Evolutionary conservation across 75 land plant genomes (phyloP).

Genomic region (Selaginella moellendorffii): DNA sequence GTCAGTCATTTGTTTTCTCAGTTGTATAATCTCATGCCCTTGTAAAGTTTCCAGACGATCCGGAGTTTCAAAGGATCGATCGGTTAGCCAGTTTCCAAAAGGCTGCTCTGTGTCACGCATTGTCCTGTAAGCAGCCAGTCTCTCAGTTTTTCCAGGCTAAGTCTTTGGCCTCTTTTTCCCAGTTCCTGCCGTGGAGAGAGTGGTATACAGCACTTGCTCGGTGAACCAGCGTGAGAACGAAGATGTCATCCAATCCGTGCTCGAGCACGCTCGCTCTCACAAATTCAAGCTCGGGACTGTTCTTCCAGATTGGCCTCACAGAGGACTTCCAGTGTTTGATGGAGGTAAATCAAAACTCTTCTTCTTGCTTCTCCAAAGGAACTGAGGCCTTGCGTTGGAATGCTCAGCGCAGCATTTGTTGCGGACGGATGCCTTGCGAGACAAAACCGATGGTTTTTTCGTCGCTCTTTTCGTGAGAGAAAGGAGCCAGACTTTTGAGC

Average conservation of each 20-base stretch:
- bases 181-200: conserved; percentile 78
- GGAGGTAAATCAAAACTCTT: too few relatives aligned
- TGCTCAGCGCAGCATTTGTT: conserved; percentile 53
- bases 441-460: conserved; percentile 77
- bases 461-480: conserved; percentile 65
- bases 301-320: conserved; percentile 63
- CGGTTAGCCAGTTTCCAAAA: conserved; percentile 70
- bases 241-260: conserved; percentile 62
- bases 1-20: not conserved
- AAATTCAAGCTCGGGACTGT: conserved; percentile 50
- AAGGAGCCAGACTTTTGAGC: too few relatives aligned
- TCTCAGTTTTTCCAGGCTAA: not conserved
- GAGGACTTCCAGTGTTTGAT: conserved; percentile 82
- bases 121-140: conserved; percentile 57
- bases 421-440: conserved; percentile 53
- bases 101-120: conserved; percentile 66
- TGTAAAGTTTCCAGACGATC: too few relatives aligned
- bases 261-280: conserved; percentile 40
- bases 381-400: not conserved
- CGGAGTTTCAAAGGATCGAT: conserved; percentile 29
- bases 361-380: too few relatives aligned
- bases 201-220: conserved; percentile 95
- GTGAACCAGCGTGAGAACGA: conserved; percentile 75
- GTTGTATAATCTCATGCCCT: not conserved
- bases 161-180: conserved; percentile 10